Base-by-base conservation (phyloP, 805 yeast species). In the Candida ponderosae region DNA sequence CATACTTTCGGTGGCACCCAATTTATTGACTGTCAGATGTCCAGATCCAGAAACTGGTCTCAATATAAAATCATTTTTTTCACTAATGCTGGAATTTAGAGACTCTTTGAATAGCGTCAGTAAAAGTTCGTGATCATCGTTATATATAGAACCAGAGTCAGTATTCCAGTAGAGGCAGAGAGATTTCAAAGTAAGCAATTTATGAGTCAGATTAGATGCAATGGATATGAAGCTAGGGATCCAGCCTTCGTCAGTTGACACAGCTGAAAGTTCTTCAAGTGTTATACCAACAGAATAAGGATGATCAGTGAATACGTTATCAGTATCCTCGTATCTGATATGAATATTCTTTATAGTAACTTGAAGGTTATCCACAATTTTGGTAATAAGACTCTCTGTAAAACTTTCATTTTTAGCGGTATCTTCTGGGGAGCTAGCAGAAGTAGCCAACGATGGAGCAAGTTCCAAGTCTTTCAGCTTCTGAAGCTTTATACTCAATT, bases 11-110 rank as follows among this genome's bases (percentile, higher is more conserved):
- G 90, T 79, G 1, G 93, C 70, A 2, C 93, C 93, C 5, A 66
- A 56, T 54, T 93, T 93, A 60, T 85, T 85, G 14, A 93, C 63
- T 0, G 88, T 79, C 26, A 94, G 59, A 50, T 79, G 81, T 28
- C 97, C 97, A 31, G 70, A 66, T 19, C 97, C 97, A 9, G 87
- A 76, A 1, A 93, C 96, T 0, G 99, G 99, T 39, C 80, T 74
- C 41, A 93, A 60, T 8, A 93, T 62, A 47, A 69, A 81, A 45
- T 47, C 48, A 23, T 67, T 56, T 18, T 55, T 51, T 9, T 62
- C 48, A n/a, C 49, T 46, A 36, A 57, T 52, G 6, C 63, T 53
- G 34, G 56, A 50, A 13, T 53, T 40, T 5, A 62, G 66, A 5
- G 72, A 58, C 1, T 60, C 46, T 43, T 72, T 65, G 51, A 82